Evolutionary conservation across 495 filamentous ascomycete genomes (phyloP), one percentile per base, ranked within the genome.

Genomic region (Penicillium riverlandense): DNA sequence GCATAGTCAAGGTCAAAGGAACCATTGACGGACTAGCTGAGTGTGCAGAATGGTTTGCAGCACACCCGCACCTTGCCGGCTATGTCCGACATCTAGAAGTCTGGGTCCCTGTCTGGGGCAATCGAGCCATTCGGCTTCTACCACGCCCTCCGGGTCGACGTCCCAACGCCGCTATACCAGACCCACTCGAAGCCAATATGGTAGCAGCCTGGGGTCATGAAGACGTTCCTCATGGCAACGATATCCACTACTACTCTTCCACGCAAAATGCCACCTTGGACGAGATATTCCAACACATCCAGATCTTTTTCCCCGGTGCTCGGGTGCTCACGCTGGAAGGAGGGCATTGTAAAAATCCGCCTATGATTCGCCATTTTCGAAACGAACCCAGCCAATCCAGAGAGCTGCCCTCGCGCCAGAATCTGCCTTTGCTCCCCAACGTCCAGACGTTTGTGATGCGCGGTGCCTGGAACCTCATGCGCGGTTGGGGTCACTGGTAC

Each of bases 401-500:
- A 22, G 22, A 22, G 2, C n/a, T 13, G 2, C 29, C 2, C 35
- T 40, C 16, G 43, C 45, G 29, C 53, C 63, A 62, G 48, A 61
- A 39, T 44, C 54, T 83, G 7, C 55, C 66, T 2, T 36, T 43
- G n/a, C 58, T 74, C 4, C 68, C 70, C 4, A 56, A 67, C 10
- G 69, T 82, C 22, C 67, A 71, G 40, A 84, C 80, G 0, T 72
- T 88, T 31, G 76, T 86, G 40, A 78, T 82, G 63, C 84, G 82
- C 51, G 83, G 83, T 6, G 77, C 85, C 42, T 88, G 84, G 84
- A 88, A 86, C 50, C 71, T 88, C 29, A 82, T 86, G 55, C 72
- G 83, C 38, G 67, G 77, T n/a, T 58, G 73, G 10, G 67, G 72
- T n/a, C 79, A 86, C 62, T 86, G 82, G 58, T 61, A 70, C 42